Evolutionary conservation across 179 eudicot genomes (phyloP).

Genomic region (Beta corolliflora): DNA sequence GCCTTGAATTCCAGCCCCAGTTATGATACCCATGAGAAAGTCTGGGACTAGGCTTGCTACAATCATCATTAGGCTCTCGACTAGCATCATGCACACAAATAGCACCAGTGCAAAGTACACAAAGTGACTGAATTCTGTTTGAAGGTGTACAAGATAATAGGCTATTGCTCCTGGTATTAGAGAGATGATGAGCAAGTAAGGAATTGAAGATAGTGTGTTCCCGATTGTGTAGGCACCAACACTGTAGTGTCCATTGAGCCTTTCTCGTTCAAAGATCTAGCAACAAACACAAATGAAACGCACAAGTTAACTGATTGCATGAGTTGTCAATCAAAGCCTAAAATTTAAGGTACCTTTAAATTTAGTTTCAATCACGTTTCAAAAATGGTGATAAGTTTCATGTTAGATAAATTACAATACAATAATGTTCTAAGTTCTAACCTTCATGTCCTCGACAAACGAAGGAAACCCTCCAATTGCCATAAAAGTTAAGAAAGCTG

Average conservation of each 20-base stretch:
- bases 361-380: too few relatives aligned
- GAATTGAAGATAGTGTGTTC: constrained; percentile 60
- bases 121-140: constrained; percentile 43
- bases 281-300: not conserved
- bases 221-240: constrained; percentile 54
- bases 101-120: constrained; percentile 44
- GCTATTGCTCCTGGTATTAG: constrained; percentile 58
- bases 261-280: constrained; percentile 59
- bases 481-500: constrained; percentile 63
- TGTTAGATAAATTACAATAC: not conserved
- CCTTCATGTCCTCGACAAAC: constrained; percentile 78
- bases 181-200: constrained; percentile 54
- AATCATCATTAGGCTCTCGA: constrained; percentile 75
- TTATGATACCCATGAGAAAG: constrained; percentile 68
- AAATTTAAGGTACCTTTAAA: too few relatives aligned
- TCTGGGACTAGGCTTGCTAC: constrained; percentile 60
- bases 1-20: constrained; percentile 63
- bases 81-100: constrained; percentile 49
- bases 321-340: too few relatives aligned
- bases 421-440: constrained; percentile 12
- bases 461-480: constrained; percentile 79
- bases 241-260: constrained; percentile 64
- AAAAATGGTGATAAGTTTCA: not conserved
- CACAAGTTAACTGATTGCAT: too few relatives aligned
- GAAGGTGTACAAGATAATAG: constrained; percentile 61